Percentiles rank a stretch among this genome's conserved stretches.
These are phyloP conservation scores for Talaromyces adpressus DNA, from an alignment of 495 filamentous ascomycete species.

Conservation along the genomic window DNA sequence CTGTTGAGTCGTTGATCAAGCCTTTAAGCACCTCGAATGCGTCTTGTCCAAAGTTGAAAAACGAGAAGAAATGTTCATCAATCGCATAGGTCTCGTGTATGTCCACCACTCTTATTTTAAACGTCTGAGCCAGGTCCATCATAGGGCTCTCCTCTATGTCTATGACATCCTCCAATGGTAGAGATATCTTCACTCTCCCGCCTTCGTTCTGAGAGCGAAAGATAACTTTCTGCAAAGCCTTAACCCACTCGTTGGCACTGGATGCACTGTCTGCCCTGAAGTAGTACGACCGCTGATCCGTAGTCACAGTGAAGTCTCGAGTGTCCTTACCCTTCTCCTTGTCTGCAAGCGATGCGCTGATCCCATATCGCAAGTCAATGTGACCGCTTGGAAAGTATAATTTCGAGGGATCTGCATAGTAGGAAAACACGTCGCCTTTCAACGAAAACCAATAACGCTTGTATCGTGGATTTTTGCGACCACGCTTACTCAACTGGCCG, in stretches of 20 bases:
- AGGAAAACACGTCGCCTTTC: constrained; percentile 92
- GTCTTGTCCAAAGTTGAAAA: constrained; percentile 82
- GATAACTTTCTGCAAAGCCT: constrained; percentile 86
- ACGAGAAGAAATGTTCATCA: constrained; percentile 98
- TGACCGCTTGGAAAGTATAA: constrained; percentile 89
- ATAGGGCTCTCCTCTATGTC: constrained; percentile 91
- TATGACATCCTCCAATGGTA: constrained; percentile 82
- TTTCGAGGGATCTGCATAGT: constrained; percentile 76
- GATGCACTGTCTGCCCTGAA: constrained; percentile 84
- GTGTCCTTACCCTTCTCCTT: constrained; percentile 67
- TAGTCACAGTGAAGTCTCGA: constrained; percentile 71
- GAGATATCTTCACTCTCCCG: constrained; percentile 91
- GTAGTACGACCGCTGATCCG: constrained; percentile 74
- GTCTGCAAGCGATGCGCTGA: constrained; percentile 66
- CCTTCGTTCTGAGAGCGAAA: constrained; percentile 95
- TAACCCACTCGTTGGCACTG: constrained; percentile 97
- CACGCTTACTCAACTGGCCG: constrained; percentile 82
- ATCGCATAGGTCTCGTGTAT: constrained; percentile 90
- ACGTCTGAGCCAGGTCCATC: constrained; percentile 86
- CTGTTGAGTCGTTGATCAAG: constrained; percentile 60
- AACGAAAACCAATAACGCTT: constrained; percentile 95
- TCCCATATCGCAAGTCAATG: constrained; percentile 87
- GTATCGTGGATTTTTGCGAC: constrained; percentile 81
- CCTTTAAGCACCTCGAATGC: constrained; percentile 72
- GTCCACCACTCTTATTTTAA: constrained; percentile 88